A percentile compares a stretch with the other conserved stretches of the same genome.
Evolutionary conservation across 1,284 basidiomycete species (phyloP).

Genomic region (Neolentinus lepideus): DNA sequence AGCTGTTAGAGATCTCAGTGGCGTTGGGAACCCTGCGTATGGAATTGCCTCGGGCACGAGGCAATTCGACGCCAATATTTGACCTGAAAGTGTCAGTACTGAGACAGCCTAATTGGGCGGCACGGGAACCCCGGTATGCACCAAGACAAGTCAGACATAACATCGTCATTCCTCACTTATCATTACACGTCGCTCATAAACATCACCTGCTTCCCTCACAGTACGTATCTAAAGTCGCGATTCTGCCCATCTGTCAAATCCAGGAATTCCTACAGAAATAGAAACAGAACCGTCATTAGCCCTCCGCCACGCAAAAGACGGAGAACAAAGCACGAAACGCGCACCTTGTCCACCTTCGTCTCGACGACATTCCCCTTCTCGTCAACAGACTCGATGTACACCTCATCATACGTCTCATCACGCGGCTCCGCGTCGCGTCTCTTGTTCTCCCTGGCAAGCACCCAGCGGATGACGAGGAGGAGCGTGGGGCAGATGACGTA

Average conservation of each 20-base stretch:
- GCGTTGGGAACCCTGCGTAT: no score
- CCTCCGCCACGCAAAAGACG: not conserved
- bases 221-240: constrained; percentile 24
- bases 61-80: no score
- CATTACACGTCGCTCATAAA: no score
- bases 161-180: no score
- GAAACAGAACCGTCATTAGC: not conserved
- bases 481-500: constrained; percentile 40
- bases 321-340: no score
- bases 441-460: constrained; percentile 58
- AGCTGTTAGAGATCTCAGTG: no score
- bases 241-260: constrained; percentile 25
- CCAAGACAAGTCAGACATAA: no score
- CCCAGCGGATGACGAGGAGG: constrained; percentile 42
- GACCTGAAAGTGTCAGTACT: no score
- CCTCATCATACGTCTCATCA: constrained; percentile 54
- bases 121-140: no score
- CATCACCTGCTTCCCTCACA: no score
- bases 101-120: no score
- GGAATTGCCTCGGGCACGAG: no score
- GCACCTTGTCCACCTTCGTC: constrained; percentile 56
- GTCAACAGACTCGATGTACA: constrained; percentile 43
- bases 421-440: constrained; percentile 50
- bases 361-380: constrained; percentile 43
- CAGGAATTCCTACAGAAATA: constrained; percentile 19